Conservation (phyloP, 345 rosid species). For the Carallia brachiata region DNA sequence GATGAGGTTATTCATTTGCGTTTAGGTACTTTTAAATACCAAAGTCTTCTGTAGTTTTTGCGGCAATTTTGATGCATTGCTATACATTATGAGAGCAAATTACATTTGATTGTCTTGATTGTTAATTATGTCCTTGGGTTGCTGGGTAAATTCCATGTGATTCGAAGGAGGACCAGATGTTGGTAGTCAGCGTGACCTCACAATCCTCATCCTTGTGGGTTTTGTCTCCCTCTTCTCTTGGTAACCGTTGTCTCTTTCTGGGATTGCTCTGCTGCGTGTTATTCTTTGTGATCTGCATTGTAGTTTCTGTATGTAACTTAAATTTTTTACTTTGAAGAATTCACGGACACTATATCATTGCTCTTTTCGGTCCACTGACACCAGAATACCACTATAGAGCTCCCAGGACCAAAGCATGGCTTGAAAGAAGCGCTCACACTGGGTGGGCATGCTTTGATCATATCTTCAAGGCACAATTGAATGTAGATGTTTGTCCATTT, state of each 20-base stretch:
- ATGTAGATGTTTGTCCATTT: conserved; percentile 5
- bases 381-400: conserved; percentile 8
- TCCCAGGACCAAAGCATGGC: conserved; percentile 1
- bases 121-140: neutral
- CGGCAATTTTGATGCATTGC: neutral
- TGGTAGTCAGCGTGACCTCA: neutral
- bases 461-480: conserved; percentile 10
- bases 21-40: too few species aligned
- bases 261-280: too few species aligned
- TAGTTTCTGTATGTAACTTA: too few species aligned
- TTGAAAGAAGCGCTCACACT: conserved; percentile 12
- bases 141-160: neutral
- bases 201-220: neutral
- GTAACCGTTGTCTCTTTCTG: too few species aligned
- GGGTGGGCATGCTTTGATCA: conserved; percentile 10
- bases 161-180: neutral
- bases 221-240: neutral
- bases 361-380: neutral
- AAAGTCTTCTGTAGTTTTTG: neutral
- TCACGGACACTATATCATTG: too few species aligned
- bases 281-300: too few species aligned
- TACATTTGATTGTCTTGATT: neutral
- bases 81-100: neutral
- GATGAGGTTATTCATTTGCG: too few species aligned
- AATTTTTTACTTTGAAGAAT: too few species aligned